These are phyloP conservation scores for Vitis riparia DNA, from an alignment of 164 flowering plant genomes.

Conservation along the genomic window DNA sequence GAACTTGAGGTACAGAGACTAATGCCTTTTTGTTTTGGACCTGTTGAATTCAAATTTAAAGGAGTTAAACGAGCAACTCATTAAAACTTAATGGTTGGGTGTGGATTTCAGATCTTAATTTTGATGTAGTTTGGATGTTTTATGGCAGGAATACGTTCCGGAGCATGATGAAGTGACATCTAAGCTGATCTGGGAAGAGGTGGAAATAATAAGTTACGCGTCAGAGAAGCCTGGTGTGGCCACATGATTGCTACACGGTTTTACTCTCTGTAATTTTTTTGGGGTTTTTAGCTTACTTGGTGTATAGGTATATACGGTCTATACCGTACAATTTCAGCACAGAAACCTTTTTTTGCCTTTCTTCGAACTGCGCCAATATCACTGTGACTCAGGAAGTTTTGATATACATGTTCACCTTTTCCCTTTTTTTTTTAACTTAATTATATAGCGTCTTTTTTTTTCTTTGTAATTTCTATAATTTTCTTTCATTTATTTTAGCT, in stretches of 20 bases:
- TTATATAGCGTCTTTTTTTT: too few relatives aligned
- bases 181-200: slow-evolving; percentile 74
- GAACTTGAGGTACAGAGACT: slow-evolving; percentile 61
- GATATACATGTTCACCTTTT: background rate
- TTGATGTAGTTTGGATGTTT: background rate
- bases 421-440: background rate
- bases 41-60: background rate
- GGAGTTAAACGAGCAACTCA: background rate
- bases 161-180: slow-evolving; percentile 63
- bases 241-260: slow-evolving; percentile 6
- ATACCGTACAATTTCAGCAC: background rate
- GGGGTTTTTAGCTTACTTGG: background rate
- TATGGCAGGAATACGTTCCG: slow-evolving; percentile 62
- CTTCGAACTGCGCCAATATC: background rate
- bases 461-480: too few relatives aligned
- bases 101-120: too few relatives aligned
- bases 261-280: background rate
- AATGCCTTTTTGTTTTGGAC: background rate
- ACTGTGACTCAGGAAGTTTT: background rate
- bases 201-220: slow-evolving; percentile 42
- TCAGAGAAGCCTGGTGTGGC: slow-evolving; percentile 43
- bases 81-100: too few relatives aligned
- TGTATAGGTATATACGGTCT: slow-evolving; percentile 7
- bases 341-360: background rate
- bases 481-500: too few relatives aligned